Base-by-base conservation (phyloP, 768 basidiomycete genomes). In the Albatrellus ellisii region DNA sequence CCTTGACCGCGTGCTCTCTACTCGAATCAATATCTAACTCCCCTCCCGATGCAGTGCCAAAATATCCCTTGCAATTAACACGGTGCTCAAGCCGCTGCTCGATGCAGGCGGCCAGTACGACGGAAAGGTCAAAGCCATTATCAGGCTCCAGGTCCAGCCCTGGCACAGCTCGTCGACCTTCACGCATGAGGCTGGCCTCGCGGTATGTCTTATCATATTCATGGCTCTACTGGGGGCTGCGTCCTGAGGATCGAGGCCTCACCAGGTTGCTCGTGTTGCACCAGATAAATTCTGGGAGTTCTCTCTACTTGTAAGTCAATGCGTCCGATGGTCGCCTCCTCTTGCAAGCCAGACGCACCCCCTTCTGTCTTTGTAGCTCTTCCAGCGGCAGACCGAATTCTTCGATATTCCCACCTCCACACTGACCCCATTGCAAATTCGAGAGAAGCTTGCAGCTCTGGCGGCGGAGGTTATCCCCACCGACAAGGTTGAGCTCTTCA, bases 211-310 rank as follows among this genome's bases (percentile, higher is more conserved):
- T 36, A 31, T 18, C 11, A 24, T 14, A 21, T 32, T 21, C 18
- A 18, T 10, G 14, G 14, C 17, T 26, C 20, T 17, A 4, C 24
- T n/a, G 4, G 20, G 18, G 14, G 14, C 31, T 41, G 37, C 18
- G 9, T 39, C 12, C 2, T 14, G 7, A 39, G 4, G 43, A 32
- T 31, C 8, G 52, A 36, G 2, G 4, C 35, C 15, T 32, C 20
- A 25, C n/a, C 43, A 83, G 80, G 80, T 80, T 26, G 69, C 77
- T 3, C 73, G 73, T 25, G 69, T 72, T 15, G 72, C 84, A 0
- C 88, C 90, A 0, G 69, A 74, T n/a, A 63, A 73, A 17, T 92
- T 84, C 61, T 90, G 88, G 86, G 49, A 65, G 0, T 94, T 80
- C 64, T 77, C 79, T 36, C 65, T 77, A 18, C 67, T 64, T 8